Conservation (phyloP, 768 basidiomycete species). For the Tulasnella sp. region DNA sequence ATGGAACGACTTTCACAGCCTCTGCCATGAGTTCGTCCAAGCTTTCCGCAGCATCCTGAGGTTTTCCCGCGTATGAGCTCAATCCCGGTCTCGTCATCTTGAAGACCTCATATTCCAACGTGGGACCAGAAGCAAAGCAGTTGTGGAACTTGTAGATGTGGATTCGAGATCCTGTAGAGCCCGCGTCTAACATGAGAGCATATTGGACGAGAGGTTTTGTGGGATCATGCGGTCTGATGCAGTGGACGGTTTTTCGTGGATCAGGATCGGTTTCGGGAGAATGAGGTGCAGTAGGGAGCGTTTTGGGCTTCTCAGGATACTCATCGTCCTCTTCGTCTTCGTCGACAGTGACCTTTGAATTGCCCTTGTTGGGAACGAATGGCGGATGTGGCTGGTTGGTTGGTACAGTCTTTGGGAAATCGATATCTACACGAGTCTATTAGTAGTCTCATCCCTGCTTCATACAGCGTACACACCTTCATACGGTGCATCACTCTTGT, state of each 20-base stretch:
- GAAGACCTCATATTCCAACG: slow-evolving; percentile 91
- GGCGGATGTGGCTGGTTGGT: neutral
- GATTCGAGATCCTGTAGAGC: slow-evolving; percentile 92
- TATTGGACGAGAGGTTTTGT: slow-evolving; percentile 63
- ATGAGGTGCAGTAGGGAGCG: slow-evolving; percentile 19
- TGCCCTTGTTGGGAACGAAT: neutral
- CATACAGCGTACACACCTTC: neutral
- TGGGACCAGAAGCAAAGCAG: slow-evolving; percentile 50
- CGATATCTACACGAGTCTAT: neutral
- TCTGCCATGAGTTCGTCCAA: slow-evolving; percentile 70
- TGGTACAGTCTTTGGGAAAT: neutral
- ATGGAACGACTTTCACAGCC: slow-evolving; percentile 67
- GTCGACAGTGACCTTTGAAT: slow-evolving; percentile 1
- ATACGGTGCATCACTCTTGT: neutral
- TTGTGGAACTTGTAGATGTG: slow-evolving; percentile 99
- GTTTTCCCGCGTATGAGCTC: slow-evolving; percentile 44
- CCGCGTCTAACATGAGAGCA: slow-evolving; percentile 95
- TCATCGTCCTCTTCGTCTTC: slow-evolving; percentile 9
- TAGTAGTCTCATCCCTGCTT: neutral
- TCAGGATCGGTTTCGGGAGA: slow-evolving; percentile 66
- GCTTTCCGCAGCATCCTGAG: slow-evolving; percentile 59
- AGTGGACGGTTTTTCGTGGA: slow-evolving; percentile 57
- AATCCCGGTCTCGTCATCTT: slow-evolving; percentile 69
- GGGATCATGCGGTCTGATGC: slow-evolving; percentile 41
- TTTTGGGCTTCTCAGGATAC: slow-evolving; percentile 3